These are phyloP conservation scores for Podila verticillata DNA, from an alignment of 192 early-diverging fungal species.

Conservation along the genomic window DNA sequence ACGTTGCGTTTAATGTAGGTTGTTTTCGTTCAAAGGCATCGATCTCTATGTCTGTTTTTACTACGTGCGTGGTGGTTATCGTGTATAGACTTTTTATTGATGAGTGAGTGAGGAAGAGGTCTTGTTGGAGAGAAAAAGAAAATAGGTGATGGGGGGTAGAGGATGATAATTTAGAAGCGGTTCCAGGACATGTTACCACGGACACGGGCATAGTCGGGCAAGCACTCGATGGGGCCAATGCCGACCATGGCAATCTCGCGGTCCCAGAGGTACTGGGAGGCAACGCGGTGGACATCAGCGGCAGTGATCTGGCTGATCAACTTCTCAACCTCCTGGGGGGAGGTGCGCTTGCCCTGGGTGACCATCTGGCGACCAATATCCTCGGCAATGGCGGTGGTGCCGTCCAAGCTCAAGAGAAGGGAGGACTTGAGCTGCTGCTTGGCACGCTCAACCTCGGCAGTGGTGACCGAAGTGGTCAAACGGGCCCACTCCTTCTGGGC, in stretches of 20 bases:
- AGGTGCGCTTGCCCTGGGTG: conserved; percentile 90
- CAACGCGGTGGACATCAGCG: conserved; percentile 87
- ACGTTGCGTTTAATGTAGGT: background rate
- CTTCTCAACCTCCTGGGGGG: conserved; percentile 88
- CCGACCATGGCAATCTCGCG: conserved; percentile 83
- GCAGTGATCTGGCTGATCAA: conserved; percentile 87
- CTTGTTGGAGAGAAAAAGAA: background rate
- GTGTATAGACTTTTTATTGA: too few relatives aligned
- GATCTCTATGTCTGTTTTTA: background rate
- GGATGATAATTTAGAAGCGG: conserved; percentile 61
- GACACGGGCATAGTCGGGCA: conserved; percentile 91
- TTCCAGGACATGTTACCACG: conserved; percentile 88
- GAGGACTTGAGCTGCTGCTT: conserved; percentile 99
- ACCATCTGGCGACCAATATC: conserved; percentile 98
- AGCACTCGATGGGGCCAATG: conserved; percentile 87
- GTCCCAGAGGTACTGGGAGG: conserved; percentile 90
- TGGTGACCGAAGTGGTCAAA: conserved; percentile 84
- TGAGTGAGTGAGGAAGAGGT: too few relatives aligned
- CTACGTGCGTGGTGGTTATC: too few relatives aligned
- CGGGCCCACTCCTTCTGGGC: conserved; percentile 95
- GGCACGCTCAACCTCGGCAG: conserved; percentile 94
- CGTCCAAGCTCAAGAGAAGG: conserved; percentile 90
- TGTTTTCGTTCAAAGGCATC: background rate
- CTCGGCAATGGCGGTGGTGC: conserved; percentile 94
- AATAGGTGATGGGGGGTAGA: background rate